Conservation (phyloP, 2,329 filamentous ascomycete species). For the Coniochaeta hoffmannii region DNA sequence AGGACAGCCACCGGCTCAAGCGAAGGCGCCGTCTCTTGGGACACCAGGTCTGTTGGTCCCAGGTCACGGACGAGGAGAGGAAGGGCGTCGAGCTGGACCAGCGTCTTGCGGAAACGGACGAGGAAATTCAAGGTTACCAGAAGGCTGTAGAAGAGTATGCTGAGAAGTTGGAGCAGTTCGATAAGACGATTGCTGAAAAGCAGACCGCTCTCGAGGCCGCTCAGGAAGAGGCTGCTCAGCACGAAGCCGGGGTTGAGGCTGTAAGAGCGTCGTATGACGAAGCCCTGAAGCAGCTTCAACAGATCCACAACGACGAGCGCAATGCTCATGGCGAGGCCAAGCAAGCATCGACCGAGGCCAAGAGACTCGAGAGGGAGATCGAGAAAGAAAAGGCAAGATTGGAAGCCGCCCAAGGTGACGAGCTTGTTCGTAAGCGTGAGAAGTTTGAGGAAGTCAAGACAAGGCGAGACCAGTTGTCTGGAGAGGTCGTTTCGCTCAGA, state of each 20-base stretch:
- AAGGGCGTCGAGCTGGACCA: slow-evolving; percentile 29
- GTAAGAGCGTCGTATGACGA: slow-evolving; percentile 5
- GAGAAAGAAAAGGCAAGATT: slow-evolving; percentile 53
- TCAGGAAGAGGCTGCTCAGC: slow-evolving; percentile 35
- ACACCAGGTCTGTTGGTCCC: slow-evolving; percentile 75
- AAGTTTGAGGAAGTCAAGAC: slow-evolving; percentile 53
- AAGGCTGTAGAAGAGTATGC: slow-evolving; percentile 36
- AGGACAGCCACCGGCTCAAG: slow-evolving; percentile 59
- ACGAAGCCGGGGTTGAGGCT: slow-evolving; percentile 39
- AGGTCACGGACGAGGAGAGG: slow-evolving; percentile 70
- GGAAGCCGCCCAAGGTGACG: slow-evolving; percentile 61
- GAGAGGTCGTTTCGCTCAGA: slow-evolving; percentile 20
- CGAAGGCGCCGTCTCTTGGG: slow-evolving; percentile 50
- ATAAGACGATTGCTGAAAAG: slow-evolving; percentile 34
- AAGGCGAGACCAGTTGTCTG: slow-evolving; percentile 33
- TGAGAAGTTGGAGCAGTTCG: slow-evolving; percentile 35
- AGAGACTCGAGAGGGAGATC: slow-evolving; percentile 39
- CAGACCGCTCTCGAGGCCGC: slow-evolving; percentile 32
- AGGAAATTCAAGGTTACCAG: slow-evolving; percentile 34
- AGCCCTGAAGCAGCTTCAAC: slow-evolving; percentile 45
- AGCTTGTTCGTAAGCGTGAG: slow-evolving; percentile 52
- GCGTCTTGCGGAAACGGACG: slow-evolving; percentile 28
- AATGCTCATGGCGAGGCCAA: slow-evolving; percentile 54
- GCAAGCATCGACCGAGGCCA: slow-evolving; percentile 38
- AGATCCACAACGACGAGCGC: slow-evolving; percentile 56